Base-by-base conservation (phyloP, 2,329 filamentous ascomycete genomes). In the Ceratocystis eucalypticola region DNA sequence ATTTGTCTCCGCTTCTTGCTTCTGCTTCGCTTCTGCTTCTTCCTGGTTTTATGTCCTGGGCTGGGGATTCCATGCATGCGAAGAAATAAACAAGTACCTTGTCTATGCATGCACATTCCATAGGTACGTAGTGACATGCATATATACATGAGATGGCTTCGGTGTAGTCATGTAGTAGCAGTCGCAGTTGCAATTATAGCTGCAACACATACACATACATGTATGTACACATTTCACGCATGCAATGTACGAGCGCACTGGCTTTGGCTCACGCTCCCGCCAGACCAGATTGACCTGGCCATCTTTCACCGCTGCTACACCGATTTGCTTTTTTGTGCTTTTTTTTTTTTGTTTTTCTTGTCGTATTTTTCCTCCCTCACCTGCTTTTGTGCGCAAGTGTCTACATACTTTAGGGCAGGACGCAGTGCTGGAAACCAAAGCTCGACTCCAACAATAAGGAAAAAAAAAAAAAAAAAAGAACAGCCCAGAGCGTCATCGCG, bases 61-160 rank as follows among this genome's bases (percentile, higher is more conserved):
- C 10, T 41, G 6, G 25, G 15, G 15, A 41, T 63, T 63, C 61
- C 28, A 63, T 63, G 61, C 61, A 63, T 63, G 61, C 61, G 48
- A 45, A 45, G 30, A 20, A 44, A 6, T 33, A 20, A 44, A 44
- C 28, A 41, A 41, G 48, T 50, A n/a, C 48, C 48, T 8, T 50
- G 48, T 50, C 20, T 10, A 50, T 50, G 48, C 48, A 50, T 50
- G 48, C 22, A 50, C n/a, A 50, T 22, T 20, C 48, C 22, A 50
- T 22, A 50, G 10, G 20, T 41, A 41, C 37, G 3, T 41, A 41
- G 37, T 41, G 37, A 41, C 37, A 22, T 50, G 22, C 48, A 50
- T 50, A 20, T 1, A 22, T 48, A 57, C 53, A 57, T 30, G 53
- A 33, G 25, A 57, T 55, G 50, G 50, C 22, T 55, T 55, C 22